Base-by-base conservation (phyloP, 305 asterid genomes). In the Fraxinus albicans region DNA sequence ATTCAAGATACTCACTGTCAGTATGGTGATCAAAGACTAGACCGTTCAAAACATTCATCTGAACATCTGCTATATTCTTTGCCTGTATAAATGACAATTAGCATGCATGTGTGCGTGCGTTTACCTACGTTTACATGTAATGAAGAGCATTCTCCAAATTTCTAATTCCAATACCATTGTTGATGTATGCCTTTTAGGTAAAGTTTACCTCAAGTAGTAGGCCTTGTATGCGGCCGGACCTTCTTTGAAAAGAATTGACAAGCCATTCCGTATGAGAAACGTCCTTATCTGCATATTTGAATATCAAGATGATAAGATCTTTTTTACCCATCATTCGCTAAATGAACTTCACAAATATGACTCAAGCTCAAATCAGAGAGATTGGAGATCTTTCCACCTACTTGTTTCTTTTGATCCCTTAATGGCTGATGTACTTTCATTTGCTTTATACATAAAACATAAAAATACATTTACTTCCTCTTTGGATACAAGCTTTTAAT, bases 211-310 rank as follows among this genome's bases (percentile, higher is more conserved):
- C 81, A 89, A 84, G 90, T 95, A 97, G 91, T 97, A 97, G 86
- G 96, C 90, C 90, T 88, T 97, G 90, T 97, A 97, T 1, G 98
- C 98, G 85, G 96, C 86, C 88, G 92, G 96, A 40, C 98, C 99
- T 89, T 97, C 94, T 85, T 94, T 97, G 76, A 97, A 97, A 87
- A 97, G 98, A 89, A 91, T 85, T 31, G 95, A 77, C 85, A 97
- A 87, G 85, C 99, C 99, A 90, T 97, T 97, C 85, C 99, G 93
- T 82, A 97, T 95, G 85, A 95, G 85, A 88, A 97, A 97, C 55
- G 99, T 95, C 83, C 99, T 86, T 85, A 95, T 69, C 99, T 97
- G 95, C 89, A 87, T 73, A 85, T 78, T 75, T 53, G 19, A 87
- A 76, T 60, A 77, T 73, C 35, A 76, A 77, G 77, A 85, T 36